phyloP scores from a whole-genome alignment of 345 rosid genomes.

The Xanthoceras sorbifolium region DNA sequence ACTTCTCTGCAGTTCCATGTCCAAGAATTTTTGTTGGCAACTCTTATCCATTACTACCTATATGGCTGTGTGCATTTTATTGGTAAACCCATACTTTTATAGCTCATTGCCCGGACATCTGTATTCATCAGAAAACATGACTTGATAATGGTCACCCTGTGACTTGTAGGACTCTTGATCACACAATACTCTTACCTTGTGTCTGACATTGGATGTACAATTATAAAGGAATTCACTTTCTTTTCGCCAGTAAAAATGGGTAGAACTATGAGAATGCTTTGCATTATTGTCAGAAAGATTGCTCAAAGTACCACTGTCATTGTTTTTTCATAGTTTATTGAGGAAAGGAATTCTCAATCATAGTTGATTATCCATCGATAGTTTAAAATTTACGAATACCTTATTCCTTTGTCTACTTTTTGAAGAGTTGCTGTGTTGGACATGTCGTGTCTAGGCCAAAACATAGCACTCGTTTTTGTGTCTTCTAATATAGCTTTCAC shows the following conservation, averaged over 20 bases:
- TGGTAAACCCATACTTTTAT: not conserved
- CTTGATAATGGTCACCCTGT: not conserved
- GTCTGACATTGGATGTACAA: not conserved
- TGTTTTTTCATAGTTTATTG: not conserved
- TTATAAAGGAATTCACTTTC: conserved; percentile 3
- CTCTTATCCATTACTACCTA: no score
- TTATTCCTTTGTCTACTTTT: not conserved
- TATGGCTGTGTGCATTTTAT: not conserved
- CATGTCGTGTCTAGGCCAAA: not conserved
- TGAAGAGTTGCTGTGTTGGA: not conserved
- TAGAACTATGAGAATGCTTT: not conserved
- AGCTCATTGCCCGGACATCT: not conserved
- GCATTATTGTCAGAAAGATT: not conserved
- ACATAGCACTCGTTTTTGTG: not conserved
- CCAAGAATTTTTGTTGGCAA: no score
- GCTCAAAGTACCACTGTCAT: no score
- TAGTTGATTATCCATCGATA: not conserved
- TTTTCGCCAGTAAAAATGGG: not conserved
- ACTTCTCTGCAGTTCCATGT: no score
- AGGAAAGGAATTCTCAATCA: not conserved
- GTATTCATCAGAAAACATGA: no score
- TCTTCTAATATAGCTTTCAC: not conserved
- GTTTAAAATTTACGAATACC: not conserved
- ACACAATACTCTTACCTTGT: not conserved
- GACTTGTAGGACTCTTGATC: not conserved